Evolutionary conservation across 768 basidiomycete genomes (phyloP).

Genomic region (Termitomyces sp.): DNA sequence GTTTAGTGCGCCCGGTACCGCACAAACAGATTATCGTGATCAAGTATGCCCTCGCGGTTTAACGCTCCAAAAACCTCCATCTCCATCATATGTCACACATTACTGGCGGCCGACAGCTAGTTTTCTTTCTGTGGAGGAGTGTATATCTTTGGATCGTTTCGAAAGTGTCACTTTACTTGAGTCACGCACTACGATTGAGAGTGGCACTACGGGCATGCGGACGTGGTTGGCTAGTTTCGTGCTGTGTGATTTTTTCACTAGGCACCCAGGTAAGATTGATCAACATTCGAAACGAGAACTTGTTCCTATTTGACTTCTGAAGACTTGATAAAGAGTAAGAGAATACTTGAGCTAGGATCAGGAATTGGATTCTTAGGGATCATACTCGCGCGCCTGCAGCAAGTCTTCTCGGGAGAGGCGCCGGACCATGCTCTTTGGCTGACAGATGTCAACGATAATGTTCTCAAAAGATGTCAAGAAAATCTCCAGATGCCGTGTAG

Average conservation of each 20-base stretch:
- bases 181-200: conserved; percentile 70
- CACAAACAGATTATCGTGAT: conserved; percentile 18
- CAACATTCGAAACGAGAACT: background rate
- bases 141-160: conserved; percentile 27
- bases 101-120: conserved; percentile 45
- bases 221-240: conserved; percentile 78
- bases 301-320: conserved; percentile 17
- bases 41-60: conserved; percentile 28
- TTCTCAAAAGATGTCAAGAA: conserved; percentile 56
- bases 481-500: conserved; percentile 70
- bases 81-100: conserved; percentile 64
- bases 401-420: conserved; percentile 15
- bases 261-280: conserved; percentile 47
- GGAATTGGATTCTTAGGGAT: conserved; percentile 77
- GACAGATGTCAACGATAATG: conserved; percentile 65
- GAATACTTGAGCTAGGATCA: conserved; percentile 72
- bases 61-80: conserved; percentile 35
- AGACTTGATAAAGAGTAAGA: conserved; percentile 46
- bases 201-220: conserved; percentile 75
- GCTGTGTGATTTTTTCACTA: conserved; percentile 59
- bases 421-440: conserved; percentile 37
- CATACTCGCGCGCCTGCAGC: conserved; percentile 58
- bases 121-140: background rate
- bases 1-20: conserved; percentile 22
- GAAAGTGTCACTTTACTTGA: conserved; percentile 63